These are phyloP conservation scores for Ramaria rubella DNA, from an alignment of 768 basidiomycete genomes.

Conservation along the genomic window DNA sequence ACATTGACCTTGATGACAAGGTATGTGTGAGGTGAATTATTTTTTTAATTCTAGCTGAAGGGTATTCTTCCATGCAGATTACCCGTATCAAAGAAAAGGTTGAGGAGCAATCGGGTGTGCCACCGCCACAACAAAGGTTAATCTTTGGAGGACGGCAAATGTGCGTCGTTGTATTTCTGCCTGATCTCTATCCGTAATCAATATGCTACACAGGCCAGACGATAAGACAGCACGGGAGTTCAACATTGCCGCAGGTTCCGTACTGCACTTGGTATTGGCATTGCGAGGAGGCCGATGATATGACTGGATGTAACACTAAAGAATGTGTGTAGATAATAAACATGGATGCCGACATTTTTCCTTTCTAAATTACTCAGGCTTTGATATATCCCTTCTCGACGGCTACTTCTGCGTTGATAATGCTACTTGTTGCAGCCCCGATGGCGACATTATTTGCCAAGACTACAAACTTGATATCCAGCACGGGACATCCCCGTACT, in stretches of 20 bases:
- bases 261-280: conserved; percentile 91
- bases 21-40: conserved; percentile 33
- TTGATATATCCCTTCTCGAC: conserved; percentile 53
- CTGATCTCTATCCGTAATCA: background rate
- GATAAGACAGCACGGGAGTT: conserved; percentile 85
- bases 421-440: conserved; percentile 93
- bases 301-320: background rate
- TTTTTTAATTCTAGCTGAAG: background rate
- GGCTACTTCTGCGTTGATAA: conserved; percentile 98
- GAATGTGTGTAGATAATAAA: background rate
- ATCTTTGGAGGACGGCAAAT: conserved; percentile 92
- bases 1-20: conserved; percentile 87
- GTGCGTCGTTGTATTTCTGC: conserved; percentile 41
- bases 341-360: background rate
- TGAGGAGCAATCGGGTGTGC: conserved; percentile 97
- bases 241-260: conserved; percentile 77
- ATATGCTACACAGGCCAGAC: conserved; percentile 55
- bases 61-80: conserved; percentile 47
- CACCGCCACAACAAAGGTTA: conserved; percentile 90
- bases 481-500: conserved; percentile 81
- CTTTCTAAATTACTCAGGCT: background rate
- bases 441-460: conserved; percentile 91
- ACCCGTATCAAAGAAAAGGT: conserved; percentile 94
- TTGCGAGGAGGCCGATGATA: conserved; percentile 75
- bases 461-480: conserved; percentile 95